Base-by-base conservation (phyloP, 2,329 filamentous ascomycete genomes). In the Fusarium gaditjirri region DNA sequence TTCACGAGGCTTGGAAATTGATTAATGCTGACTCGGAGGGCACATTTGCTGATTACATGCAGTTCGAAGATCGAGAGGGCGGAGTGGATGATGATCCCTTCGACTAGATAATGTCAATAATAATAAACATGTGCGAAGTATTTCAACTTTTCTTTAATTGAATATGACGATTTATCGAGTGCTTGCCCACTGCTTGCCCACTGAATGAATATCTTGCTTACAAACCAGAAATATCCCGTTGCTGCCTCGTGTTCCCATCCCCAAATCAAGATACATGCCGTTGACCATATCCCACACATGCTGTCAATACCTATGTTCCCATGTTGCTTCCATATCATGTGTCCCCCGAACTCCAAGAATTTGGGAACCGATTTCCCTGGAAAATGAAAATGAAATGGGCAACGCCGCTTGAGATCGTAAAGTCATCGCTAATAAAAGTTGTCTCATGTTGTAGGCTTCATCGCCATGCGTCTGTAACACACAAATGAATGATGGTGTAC, bases 31-130 rank as follows among this genome's bases (percentile, higher is more conserved):
- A 83, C 3, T 85, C 86, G 8, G 83, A 39, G 23, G 84, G 84
- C 23, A 83, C 83, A 23, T 80, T 77, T 10, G 74, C 71, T 14
- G 81, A 87, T 47, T 98, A 96, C 76, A 91, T 98, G 88, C 84
- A 87, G 25, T 97, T 97, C 79, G 88, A 91, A 53, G 93, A 96
- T 66, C 87, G 94, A 29, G 91, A 94, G 78, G 87, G 85, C 19
- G 83, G 82, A 65, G 88, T 88, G 36, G 90, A 93, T 61, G 87
- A 89, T 41, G 86, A 89, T 60, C 80, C 84, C 53, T 87, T 87
- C 70, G 83, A 88, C 56, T 78, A 74, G 57, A 72, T 57, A 61
- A 71, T 19, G 19, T 29, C 27, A 27, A 35, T 27, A 17, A 38
- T 21, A 49, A 63, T 59, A 57, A 61, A 57, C 35, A 62, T 43